Conservation (phyloP, 2,329 filamentous ascomycete genomes). For the Aureobasidium sp. region DNA sequence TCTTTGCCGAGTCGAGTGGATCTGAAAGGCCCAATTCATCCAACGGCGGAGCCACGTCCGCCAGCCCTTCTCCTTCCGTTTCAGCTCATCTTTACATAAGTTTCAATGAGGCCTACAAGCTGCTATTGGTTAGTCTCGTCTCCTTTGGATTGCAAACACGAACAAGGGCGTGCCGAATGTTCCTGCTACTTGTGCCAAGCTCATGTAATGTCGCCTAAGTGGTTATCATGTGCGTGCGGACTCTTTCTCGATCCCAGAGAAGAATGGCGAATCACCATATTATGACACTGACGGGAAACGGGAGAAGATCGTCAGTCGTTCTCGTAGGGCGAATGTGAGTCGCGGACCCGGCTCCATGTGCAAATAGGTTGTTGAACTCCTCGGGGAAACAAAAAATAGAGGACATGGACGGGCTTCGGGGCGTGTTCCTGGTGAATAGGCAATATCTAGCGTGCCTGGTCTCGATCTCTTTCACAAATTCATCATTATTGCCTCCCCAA, state of each 20-base stretch:
- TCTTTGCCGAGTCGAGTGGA: no score
- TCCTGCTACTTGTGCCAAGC: not conserved
- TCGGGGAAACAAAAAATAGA: no score
- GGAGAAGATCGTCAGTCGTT: not conserved
- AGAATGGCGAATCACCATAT: no score
- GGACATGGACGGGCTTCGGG: not conserved
- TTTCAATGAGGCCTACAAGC: not conserved
- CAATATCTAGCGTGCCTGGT: not conserved
- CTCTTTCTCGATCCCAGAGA: no score
- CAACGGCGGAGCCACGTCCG: not conserved
- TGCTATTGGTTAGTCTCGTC: no score
- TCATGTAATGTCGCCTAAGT: not conserved
- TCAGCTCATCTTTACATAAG: not conserved
- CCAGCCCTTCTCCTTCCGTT: not conserved
- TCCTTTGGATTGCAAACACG: no score
- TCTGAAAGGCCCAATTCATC: not conserved
- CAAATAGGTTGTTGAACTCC: no score
- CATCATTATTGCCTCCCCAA: not conserved
- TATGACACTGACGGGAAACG: not conserved
- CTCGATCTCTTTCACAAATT: constrained; percentile 1
- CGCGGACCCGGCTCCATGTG: not conserved
- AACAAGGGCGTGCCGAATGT: not conserved
- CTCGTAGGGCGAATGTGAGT: not conserved
- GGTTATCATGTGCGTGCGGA: not conserved
- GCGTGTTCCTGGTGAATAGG: not conserved